phyloP scores from a whole-genome alignment of 768 basidiomycete species.

The Daedaleopsis nitida region DNA sequence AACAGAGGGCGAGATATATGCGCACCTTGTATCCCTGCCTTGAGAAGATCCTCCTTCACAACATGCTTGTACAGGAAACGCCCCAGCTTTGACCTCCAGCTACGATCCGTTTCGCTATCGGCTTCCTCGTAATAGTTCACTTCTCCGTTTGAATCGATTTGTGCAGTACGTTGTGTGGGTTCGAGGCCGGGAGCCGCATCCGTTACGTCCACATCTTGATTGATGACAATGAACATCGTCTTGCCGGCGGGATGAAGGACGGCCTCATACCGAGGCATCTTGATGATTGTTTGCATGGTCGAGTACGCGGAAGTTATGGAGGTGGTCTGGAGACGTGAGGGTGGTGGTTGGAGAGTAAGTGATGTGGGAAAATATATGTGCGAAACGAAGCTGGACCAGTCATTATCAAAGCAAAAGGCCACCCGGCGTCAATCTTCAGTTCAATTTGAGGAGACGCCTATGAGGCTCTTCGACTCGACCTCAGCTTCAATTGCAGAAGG shows the following conservation, averaged over 20 bases:
- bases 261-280: constrained; percentile 8
- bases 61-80: constrained; percentile 16
- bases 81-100: constrained; percentile 26
- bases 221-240: constrained; percentile 10
- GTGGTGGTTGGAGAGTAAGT: too few species aligned
- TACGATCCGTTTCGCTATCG: constrained; percentile 1
- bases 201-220: neutral
- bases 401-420: too few species aligned
- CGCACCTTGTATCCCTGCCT: constrained; percentile 16
- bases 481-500: too few species aligned
- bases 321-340: too few species aligned
- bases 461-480: too few species aligned
- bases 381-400: too few species aligned
- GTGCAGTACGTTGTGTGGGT: neutral
- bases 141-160: constrained; percentile 13
- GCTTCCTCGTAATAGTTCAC: constrained; percentile 25
- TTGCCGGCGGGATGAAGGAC: neutral
- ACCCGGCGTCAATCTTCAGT: too few species aligned
- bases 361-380: too few species aligned
- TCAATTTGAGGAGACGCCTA: too few species aligned
- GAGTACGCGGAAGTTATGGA: too few species aligned
- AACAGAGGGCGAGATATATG: too few species aligned
- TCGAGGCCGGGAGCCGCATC: constrained; percentile 14
- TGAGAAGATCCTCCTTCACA: constrained; percentile 14
- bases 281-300: neutral